These are phyloP conservation scores for Penicillium digitatum DNA, from an alignment of 2,329 filamentous ascomycete genomes.

Conservation along the genomic window DNA sequence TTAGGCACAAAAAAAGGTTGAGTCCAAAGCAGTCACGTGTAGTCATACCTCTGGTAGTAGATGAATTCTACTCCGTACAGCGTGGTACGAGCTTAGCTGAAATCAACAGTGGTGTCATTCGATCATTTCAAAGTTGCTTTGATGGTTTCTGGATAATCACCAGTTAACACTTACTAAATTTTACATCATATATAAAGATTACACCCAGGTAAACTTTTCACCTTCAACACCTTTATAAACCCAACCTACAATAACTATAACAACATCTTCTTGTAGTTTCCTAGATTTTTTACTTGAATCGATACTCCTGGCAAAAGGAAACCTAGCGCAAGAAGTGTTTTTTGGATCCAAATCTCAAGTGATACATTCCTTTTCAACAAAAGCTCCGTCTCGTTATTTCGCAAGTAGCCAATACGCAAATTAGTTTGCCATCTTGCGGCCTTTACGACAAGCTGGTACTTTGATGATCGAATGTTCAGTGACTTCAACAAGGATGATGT, in stretches of 20 bases:
- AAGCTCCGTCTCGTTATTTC: neutral
- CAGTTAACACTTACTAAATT: no score
- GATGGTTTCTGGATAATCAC: neutral
- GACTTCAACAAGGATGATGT: neutral
- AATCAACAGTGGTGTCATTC: neutral
- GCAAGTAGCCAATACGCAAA: neutral
- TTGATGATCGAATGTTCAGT: neutral
- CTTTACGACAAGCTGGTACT: neutral
- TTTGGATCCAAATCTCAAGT: neutral
- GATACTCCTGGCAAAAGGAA: neutral
- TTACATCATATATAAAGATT: neutral
- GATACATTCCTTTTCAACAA: neutral
- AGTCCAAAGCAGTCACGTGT: neutral
- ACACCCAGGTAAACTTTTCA: neutral
- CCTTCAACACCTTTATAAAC: neutral
- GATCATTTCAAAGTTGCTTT: neutral
- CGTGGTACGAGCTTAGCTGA: neutral
- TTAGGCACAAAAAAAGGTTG: neutral
- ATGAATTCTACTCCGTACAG: neutral
- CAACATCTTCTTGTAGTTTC: no score
- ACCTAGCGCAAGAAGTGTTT: neutral
- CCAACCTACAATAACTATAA: neutral
- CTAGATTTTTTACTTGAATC: neutral
- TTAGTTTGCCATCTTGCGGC: neutral
- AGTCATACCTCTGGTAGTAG: neutral